phyloP scores from a whole-genome alignment of 805 yeast genomes.

The Saccharomycopsis sp. region DNA sequence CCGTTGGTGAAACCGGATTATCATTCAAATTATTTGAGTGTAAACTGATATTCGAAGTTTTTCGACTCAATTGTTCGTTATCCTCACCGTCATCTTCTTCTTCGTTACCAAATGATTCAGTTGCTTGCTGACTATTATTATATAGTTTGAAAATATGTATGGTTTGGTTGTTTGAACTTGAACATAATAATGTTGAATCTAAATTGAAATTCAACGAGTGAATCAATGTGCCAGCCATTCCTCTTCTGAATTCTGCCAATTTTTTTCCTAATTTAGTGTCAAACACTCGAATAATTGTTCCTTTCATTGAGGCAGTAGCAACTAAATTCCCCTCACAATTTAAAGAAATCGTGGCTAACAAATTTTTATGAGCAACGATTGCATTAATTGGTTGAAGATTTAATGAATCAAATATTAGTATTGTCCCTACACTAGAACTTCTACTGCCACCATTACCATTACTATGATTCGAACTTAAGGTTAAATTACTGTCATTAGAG shows the following conservation, averaged over 20 bases:
- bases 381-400: slow-evolving; percentile 71
- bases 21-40: neutral
- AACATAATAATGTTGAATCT: slow-evolving; percentile 44
- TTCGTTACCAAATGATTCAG: neutral
- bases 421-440: slow-evolving; percentile 42
- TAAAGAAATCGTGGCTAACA: slow-evolving; percentile 58
- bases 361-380: slow-evolving; percentile 79
- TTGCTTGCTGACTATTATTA: slow-evolving; percentile 29
- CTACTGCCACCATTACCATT: neutral
- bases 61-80: slow-evolving; percentile 6
- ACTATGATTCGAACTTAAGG: slow-evolving; percentile 10
- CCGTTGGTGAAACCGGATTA: slow-evolving; percentile 15
- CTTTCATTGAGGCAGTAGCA: slow-evolving; percentile 86
- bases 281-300: slow-evolving; percentile 84
- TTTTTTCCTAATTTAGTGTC: slow-evolving; percentile 47
- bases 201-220: slow-evolving; percentile 45
- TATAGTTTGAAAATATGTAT: slow-evolving; percentile 53
- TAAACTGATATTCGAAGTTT: neutral
- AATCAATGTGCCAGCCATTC: slow-evolving; percentile 57
- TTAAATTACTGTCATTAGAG: slow-evolving; percentile 10
- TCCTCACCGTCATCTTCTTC: slow-evolving; percentile 13
- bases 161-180: slow-evolving; percentile 57
- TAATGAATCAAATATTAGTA: slow-evolving; percentile 72
- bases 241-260: slow-evolving; percentile 72
- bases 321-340: slow-evolving; percentile 71